Evolutionary conservation across 2,329 filamentous ascomycete genomes (phyloP), one percentile per base, ranked within the genome.

Genomic region (Fusarium sambucinum): DNA sequence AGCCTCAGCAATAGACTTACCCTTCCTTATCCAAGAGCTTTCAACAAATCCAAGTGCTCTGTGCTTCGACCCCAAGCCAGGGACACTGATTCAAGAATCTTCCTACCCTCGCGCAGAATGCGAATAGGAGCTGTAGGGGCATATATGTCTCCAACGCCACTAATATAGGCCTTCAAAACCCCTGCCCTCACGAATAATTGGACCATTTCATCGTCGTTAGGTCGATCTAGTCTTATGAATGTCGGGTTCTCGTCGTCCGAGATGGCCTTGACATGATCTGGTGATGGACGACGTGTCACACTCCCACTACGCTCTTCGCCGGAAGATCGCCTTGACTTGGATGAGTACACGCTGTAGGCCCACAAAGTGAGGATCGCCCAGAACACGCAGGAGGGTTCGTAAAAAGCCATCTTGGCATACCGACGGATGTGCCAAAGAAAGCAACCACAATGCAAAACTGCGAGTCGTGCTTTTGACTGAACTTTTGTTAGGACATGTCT

Each of bases 131-230:
- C 73, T 27, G 55, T 59, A 2, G 52, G 33, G 0, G 50, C 60
- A 30, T 66, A 83, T 6, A 87, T 75, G 68, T 87, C 82, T 1
- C 86, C 86, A 2, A 87, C 84, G 5, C 84, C 84, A 11, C 80
- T 82, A 11, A 88, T 78, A 61, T 84, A 81, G 1, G 81, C 85
- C 19, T 77, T 78, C 81, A 88, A 86, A 1, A 68, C 58, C 0
- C 86, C 86, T 17, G 81, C 77, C 13, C 81, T 77, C 1, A 88
- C 84, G 71, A 85, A 88, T 3, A 83, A 74, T 67, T 88, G 86
- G 2, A 87, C 85, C 48, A 88, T 79, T 68, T 88, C 86, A 70
- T 88, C 86, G 63, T 88, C 85, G 4, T 82, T 82, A 0, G 86
- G 86, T 12, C 85, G 78, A 57, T 89, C 86, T 0, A 89, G 76